These are phyloP conservation scores for Clarireedia monteithiana DNA, from an alignment of 2,329 filamentous ascomycete genomes.

Conservation along the genomic window DNA sequence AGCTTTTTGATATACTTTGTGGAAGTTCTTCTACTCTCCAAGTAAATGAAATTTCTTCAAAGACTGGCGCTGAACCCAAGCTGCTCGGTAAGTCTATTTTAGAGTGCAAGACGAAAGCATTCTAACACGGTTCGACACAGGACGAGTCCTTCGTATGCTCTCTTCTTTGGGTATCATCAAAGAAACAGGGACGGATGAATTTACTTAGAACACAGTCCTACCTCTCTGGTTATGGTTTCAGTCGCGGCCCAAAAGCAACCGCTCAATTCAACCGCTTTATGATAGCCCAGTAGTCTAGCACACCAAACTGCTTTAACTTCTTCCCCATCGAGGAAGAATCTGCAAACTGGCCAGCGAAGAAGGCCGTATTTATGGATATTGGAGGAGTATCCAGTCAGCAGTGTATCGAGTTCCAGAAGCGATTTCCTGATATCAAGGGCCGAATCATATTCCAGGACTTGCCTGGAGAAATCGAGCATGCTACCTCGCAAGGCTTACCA, in stretches of 20 bases:
- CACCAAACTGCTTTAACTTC: not conserved
- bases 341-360: constrained; percentile 22
- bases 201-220: constrained; percentile 2
- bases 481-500: constrained; percentile 15
- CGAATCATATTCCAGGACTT: constrained; percentile 35
- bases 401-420: not conserved
- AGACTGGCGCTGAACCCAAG: not conserved
- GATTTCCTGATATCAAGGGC: constrained; percentile 2
- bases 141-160: not conserved
- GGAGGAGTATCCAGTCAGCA: not conserved
- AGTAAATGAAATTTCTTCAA: not conserved
- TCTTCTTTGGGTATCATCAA: not conserved
- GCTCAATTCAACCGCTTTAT: constrained; percentile 8
- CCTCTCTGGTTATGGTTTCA: constrained; percentile 6
- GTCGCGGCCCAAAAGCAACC: not conserved
- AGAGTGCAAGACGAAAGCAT: not conserved
- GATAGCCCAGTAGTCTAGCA: constrained; percentile 2
- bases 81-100: not conserved
- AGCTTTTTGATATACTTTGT: not conserved
- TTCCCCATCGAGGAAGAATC: constrained; percentile 3
- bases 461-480: constrained; percentile 14
- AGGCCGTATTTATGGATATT: constrained; percentile 1
- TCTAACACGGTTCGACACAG: not conserved
- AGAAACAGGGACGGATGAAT: not conserved
- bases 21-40: not conserved